These are phyloP conservation scores for Trichoderma cornu-damae DNA, from an alignment of 2,329 filamentous ascomycete genomes.

Conservation along the genomic window DNA sequence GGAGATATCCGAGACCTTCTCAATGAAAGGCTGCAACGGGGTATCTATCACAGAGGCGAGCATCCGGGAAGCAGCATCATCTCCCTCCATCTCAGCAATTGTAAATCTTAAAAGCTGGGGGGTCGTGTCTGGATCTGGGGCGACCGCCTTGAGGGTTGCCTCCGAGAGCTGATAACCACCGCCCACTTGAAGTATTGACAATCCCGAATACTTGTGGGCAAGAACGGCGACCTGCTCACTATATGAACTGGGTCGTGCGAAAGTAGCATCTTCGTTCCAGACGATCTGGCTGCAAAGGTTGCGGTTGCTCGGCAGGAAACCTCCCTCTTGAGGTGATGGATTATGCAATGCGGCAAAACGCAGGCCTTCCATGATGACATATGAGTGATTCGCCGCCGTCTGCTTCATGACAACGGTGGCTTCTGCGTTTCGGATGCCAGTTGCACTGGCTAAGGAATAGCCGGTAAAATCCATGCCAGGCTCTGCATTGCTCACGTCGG, in stretches of 20 bases:
- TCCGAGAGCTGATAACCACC: constrained; percentile 23
- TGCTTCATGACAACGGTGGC: constrained; percentile 44
- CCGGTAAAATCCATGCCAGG: constrained; percentile 36
- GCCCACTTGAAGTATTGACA: constrained; percentile 39
- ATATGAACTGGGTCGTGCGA: constrained; percentile 23
- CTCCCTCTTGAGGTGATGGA: constrained; percentile 25
- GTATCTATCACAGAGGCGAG: constrained; percentile 19
- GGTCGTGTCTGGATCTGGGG: constrained; percentile 22
- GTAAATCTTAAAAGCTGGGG: constrained; percentile 35
- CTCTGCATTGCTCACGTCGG: constrained; percentile 31
- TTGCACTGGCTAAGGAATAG: constrained; percentile 36
- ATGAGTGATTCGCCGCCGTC: constrained; percentile 28
- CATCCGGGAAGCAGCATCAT: constrained; percentile 10
- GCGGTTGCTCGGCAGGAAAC: constrained; percentile 45
- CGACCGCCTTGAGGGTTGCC: constrained; percentile 28
- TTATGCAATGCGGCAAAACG: constrained; percentile 36
- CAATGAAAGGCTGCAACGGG: constrained; percentile 26
- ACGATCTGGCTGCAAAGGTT: constrained; percentile 45
- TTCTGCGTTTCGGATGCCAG: constrained; percentile 35
- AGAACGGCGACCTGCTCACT: constrained; percentile 30
- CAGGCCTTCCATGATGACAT: constrained; percentile 43
- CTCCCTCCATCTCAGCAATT: constrained; percentile 22
- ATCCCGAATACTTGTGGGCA: constrained; percentile 37
- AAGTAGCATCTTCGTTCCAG: constrained; percentile 41
- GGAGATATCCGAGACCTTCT: constrained; percentile 25